Evolutionary conservation across 768 basidiomycete species (phyloP).

Genomic region (Mrakia frigida): DNA sequence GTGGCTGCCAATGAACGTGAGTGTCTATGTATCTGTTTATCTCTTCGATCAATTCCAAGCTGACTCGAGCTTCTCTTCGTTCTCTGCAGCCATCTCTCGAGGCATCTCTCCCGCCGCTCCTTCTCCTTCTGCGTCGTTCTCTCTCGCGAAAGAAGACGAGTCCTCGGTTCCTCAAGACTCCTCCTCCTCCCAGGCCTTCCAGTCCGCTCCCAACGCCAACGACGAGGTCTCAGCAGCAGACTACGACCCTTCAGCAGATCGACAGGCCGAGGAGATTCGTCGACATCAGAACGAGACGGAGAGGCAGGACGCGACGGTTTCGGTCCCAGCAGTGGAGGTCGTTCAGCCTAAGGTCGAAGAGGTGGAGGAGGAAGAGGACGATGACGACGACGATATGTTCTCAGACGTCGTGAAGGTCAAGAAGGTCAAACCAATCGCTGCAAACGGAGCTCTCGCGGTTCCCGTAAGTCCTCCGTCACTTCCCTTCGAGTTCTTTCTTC

Average conservation of each 20-base stretch:
- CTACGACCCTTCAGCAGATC: constrained; percentile 79
- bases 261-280: constrained; percentile 74
- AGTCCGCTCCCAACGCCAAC: constrained; percentile 36
- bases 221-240: constrained; percentile 86
- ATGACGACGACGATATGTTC: constrained; percentile 95
- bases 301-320: constrained; percentile 24
- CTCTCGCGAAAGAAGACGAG: constrained; percentile 18
- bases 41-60: background rate
- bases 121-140: constrained; percentile 1
- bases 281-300: constrained; percentile 51
- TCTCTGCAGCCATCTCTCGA: background rate
- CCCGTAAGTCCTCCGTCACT: constrained; percentile 40
- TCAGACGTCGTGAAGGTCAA: constrained; percentile 54
- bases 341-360: constrained; percentile 39
- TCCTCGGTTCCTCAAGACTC: constrained; percentile 2
- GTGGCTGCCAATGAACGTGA: background rate
- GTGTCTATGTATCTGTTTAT: background rate
- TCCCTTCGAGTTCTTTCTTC: background rate
- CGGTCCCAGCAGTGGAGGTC: constrained; percentile 28
- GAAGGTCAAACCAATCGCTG: constrained; percentile 43
- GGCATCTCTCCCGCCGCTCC: background rate
- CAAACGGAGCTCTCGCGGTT: constrained; percentile 43
- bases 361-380: constrained; percentile 60
- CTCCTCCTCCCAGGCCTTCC: background rate
- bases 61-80: background rate